Evolutionary conservation across 345 rosid species (phyloP).

Genomic region (Boechera stricta): DNA sequence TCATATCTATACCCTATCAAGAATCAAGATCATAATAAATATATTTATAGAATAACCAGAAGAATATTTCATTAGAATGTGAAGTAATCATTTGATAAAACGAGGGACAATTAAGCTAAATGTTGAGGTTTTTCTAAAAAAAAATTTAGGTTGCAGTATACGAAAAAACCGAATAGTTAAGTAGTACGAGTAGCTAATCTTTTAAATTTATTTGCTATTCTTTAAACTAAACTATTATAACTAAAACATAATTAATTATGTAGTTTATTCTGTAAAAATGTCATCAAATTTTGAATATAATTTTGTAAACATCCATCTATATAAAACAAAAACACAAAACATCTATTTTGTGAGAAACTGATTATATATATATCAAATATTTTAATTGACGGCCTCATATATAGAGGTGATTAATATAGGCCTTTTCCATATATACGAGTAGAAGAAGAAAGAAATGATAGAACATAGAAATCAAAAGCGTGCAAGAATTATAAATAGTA

Average conservation of each 20-base stretch:
- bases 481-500: slow-evolving; percentile 28
- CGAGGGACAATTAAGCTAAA: too few species aligned
- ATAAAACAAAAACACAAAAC: neutral
- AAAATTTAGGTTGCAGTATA: too few species aligned
- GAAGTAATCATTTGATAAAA: too few species aligned
- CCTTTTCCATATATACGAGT: neutral
- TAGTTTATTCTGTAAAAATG: neutral
- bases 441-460: neutral
- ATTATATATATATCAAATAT: neutral
- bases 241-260: neutral
- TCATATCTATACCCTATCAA: neutral
- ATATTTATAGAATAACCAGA: neutral
- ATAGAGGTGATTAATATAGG: neutral
- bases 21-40: neutral
- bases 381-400: neutral
- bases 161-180: neutral
- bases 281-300: too few species aligned
- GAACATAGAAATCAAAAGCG: slow-evolving; percentile 24
- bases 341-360: neutral
- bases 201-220: neutral
- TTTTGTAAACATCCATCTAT: neutral
- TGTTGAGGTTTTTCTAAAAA: too few species aligned
- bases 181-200: neutral
- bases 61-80: neutral
- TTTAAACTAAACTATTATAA: neutral